Evolutionary conservation across 805 yeast species (phyloP).

Genomic region (Babjeviella inositovora): DNA sequence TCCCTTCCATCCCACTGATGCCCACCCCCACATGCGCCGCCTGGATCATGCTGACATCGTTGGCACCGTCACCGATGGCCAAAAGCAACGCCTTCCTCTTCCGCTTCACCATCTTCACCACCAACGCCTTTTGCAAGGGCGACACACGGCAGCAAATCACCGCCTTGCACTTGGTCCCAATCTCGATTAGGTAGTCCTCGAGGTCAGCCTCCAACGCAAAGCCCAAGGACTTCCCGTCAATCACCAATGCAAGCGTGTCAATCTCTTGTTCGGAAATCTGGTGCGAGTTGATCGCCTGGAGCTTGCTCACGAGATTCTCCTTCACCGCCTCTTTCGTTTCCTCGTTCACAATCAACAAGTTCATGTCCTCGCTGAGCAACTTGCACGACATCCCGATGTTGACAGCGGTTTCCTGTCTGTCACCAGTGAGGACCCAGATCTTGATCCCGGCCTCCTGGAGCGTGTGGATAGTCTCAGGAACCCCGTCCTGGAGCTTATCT

Average conservation of each 20-base stretch:
- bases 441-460: conserved; percentile 94
- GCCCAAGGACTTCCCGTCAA: conserved; percentile 85
- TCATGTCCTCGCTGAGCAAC: conserved; percentile 90
- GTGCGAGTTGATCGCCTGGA: conserved; percentile 56
- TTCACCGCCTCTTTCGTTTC: conserved; percentile 64
- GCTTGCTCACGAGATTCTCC: conserved; percentile 56
- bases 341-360: conserved; percentile 77
- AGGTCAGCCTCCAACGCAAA: conserved; percentile 73
- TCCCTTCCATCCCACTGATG: conserved; percentile 97
- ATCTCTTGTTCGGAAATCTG: conserved; percentile 52
- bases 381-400: conserved; percentile 98
- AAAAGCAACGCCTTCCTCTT: conserved; percentile 61
- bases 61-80: conserved; percentile 98
- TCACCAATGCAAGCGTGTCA: conserved; percentile 73
- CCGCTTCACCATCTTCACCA: conserved; percentile 84
- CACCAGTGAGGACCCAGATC: conserved; percentile 97
- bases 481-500: conserved; percentile 95
- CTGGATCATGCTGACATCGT: conserved; percentile 97
- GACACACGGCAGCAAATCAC: conserved; percentile 97
- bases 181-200: conserved; percentile 61
- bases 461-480: conserved; percentile 92
- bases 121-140: conserved; percentile 92
- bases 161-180: conserved; percentile 83
- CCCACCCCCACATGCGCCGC: conserved; percentile 99
- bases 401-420: conserved; percentile 95